Evolutionary conservation across 805 yeast genomes (phyloP).

Genomic region (Wickerhamomyces queroliae): DNA sequence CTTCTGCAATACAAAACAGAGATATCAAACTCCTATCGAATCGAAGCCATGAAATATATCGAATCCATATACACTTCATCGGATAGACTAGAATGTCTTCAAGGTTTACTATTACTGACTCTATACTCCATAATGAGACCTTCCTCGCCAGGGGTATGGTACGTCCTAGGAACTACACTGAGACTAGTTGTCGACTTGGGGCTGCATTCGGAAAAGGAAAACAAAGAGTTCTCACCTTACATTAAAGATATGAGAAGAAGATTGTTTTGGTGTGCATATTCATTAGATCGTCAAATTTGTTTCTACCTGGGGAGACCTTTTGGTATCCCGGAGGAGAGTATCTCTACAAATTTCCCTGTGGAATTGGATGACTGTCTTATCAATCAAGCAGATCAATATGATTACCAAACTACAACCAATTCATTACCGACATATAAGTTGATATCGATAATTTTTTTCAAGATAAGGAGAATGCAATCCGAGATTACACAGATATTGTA

Average conservation of each 20-base stretch:
- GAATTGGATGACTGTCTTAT: constrained; percentile 69
- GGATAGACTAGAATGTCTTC: constrained; percentile 66
- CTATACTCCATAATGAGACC: constrained; percentile 84
- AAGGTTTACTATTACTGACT: constrained; percentile 63
- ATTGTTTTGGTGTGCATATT: constrained; percentile 85
- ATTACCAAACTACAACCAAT: constrained; percentile 32
- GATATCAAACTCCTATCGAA: constrained; percentile 64
- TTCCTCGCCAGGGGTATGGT: constrained; percentile 91
- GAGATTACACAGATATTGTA: constrained; percentile 69
- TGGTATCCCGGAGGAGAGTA: constrained; percentile 79
- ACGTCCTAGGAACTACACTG: constrained; percentile 72
- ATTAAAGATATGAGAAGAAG: constrained; percentile 66
- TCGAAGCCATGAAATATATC: constrained; percentile 55
- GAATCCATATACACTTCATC: constrained; percentile 50
- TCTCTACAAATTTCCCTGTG: constrained; percentile 68
- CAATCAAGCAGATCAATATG: constrained; percentile 28
- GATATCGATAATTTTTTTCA: constrained; percentile 62
- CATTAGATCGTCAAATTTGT: constrained; percentile 81
- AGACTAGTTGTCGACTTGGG: constrained; percentile 82
- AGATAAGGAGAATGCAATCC: constrained; percentile 68
- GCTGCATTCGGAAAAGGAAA: constrained; percentile 59
- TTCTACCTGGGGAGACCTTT: constrained; percentile 84
- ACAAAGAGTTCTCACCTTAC: constrained; percentile 42
- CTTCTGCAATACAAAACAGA: constrained; percentile 61
- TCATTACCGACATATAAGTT: constrained; percentile 58